Evolutionary conservation across 2,329 filamentous ascomycete species (phyloP), one percentile per base, ranked within the genome.

Genomic region (Nemania diffusa): DNA sequence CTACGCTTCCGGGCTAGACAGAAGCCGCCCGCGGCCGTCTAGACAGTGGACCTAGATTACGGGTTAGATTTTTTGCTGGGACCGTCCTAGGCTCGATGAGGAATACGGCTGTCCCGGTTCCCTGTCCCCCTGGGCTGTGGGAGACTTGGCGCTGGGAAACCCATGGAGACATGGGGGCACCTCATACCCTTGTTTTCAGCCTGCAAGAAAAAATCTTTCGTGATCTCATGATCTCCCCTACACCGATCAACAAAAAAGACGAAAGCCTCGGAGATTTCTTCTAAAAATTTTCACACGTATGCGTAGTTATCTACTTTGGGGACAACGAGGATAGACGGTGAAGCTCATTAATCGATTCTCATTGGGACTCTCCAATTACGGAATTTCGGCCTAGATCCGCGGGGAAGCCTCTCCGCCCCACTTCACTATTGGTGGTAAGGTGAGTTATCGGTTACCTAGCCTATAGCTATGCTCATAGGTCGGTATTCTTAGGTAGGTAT

Each of bases 311-410:
- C 20, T 29, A 24, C 20, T 50, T n/a, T 51, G 22, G 42, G 24
- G 26, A n/a, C 27, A 26, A 52, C 22, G 22, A 26, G 22, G 26
- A 51, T 13, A 32, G 15, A 52, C 50, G 27, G 22, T 52, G 22
- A 32, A 32, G 27, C 27, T 52, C 50, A 52, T 11, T 29, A n/a
- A 52, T 52, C 32, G 50, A 52, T 57, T 57, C 34, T 50, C 20
- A 57, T 56, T 65, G 13, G 17, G 24, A 51, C 15, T 57, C 34
- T 29, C 52, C 51, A 62, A 67, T 67, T 61, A 57, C 62, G 65
- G 62, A 51, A 37, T n/a, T 53, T 48, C 62, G 65, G 65, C 32
- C 40, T 51, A 32, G 44, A 56, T 58, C 57, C 65, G 62, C 37
- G 52, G 57, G 58, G 34, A n/a, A 64, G 46, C 24, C 27, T 15